Evolutionary conservation across 2,329 filamentous ascomycete species (phyloP), one percentile per base, ranked within the genome.

Genomic region (Fusarium stilboides): DNA sequence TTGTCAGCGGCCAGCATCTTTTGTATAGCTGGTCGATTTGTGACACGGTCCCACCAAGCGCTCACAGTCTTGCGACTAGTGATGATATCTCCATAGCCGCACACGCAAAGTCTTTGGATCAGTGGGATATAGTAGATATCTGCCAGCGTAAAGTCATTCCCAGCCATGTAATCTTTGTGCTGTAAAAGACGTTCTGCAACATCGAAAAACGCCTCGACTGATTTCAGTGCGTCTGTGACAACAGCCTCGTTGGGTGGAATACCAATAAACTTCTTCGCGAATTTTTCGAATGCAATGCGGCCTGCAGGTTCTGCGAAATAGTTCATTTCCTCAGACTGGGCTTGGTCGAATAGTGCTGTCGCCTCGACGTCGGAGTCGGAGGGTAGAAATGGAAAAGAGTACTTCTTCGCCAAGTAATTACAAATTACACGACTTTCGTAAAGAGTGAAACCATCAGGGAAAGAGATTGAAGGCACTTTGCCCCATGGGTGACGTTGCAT

Each of bases 391-490:
- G 54, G n/a, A 1, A 57, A 57, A 0, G 37, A 28, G 2, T 57
- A 57, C 39, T 52, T 57, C 5, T 34, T 40, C 1, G 46, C 17
- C 1, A 57, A n/a, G 1, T 52, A 52, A 17, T 42, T 28, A 7
- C 46, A 57, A 10, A 57, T 57, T 2, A 46, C 54, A 0, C 36
- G 36, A 5, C 45, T 52, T n/a, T 57, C 54, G 6, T 52, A 52
- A 1, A 57, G 36, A 1, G 28, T 36, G 36, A 57, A 52, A 3
- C 46, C 46, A 3, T 52, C 1, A 1, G 28, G 14, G 8, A 57
- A 42, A 12, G 2, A 5, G 0, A 57, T n/a, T 6, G 28, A 31
- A 31, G 28, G 28, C 2, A 36, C 26, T 13, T 57, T 57, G 0
- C 53, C 53, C 53, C 53, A 57, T 6, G 53, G 53, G 28, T 31